A percentile compares a stretch with the other conserved stretches of the same genome.
These are phyloP conservation scores for Bipolaris cookei DNA, from an alignment of 2,329 filamentous ascomycete genomes.

Conservation along the genomic window DNA sequence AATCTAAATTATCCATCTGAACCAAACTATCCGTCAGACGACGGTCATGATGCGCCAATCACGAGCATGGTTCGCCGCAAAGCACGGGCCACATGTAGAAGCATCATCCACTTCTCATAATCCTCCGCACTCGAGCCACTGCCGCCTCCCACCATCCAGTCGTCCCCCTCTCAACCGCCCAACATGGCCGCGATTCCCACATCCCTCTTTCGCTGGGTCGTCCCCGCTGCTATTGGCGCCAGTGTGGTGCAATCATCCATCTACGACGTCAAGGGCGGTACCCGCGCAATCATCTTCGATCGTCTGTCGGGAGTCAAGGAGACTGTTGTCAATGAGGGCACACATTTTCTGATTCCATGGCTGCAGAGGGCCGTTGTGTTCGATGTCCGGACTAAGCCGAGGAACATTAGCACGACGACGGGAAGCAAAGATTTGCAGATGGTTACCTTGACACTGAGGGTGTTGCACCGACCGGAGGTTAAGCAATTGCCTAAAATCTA, in stretches of 20 bases:
- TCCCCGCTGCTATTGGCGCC: slow-evolving; percentile 74
- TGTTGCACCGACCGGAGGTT: slow-evolving; percentile 93
- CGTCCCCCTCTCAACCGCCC: slow-evolving; percentile 29
- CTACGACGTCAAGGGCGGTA: slow-evolving; percentile 96
- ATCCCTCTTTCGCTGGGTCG: slow-evolving; percentile 60
- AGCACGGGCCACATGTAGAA: slow-evolving; percentile 19
- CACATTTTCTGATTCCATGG: slow-evolving; percentile 96
- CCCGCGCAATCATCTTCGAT: slow-evolving; percentile 97
- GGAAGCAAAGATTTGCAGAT: slow-evolving; percentile 99
- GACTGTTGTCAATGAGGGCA: slow-evolving; percentile 90
- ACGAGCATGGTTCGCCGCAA: slow-evolving; percentile 18
- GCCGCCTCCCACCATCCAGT: slow-evolving; percentile 27
- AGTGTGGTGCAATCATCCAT: slow-evolving; percentile 77
- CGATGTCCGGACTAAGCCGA: slow-evolving; percentile 95
- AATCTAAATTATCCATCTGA: no score
- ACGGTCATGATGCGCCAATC: slow-evolving; percentile 22
- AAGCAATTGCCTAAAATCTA: slow-evolving; percentile 95
- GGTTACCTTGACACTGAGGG: slow-evolving; percentile 96
- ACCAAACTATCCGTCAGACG: neutral
- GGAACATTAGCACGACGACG: slow-evolving; percentile 96
- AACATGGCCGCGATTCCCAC: slow-evolving; percentile 44
- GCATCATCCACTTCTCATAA: slow-evolving; percentile 22
- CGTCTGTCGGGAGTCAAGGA: slow-evolving; percentile 91
- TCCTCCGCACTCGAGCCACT: slow-evolving; percentile 21
- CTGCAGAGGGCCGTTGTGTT: slow-evolving; percentile 93